A percentile compares a stretch with the other conserved stretches of the same genome.
phyloP scores from a whole-genome alignment of 352 stramenopile species.

The Pythium inflatum region DNA sequence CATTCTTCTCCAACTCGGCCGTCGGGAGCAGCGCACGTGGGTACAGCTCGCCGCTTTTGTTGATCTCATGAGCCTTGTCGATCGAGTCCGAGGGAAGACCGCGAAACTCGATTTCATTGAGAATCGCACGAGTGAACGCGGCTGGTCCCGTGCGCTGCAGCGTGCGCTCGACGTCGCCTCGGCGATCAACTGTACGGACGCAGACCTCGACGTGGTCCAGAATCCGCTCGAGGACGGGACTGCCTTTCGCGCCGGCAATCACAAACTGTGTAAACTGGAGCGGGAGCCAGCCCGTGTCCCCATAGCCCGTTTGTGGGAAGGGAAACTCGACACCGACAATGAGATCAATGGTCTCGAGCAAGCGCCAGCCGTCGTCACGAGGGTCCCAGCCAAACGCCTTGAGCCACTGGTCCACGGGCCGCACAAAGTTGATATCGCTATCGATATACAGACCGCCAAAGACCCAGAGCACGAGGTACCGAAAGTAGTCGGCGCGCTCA shows the following conservation, averaged over 20 bases:
- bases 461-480: too few species aligned
- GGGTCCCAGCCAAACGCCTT: too few species aligned
- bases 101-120: constrained; percentile 6
- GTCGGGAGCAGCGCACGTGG: constrained; percentile 9
- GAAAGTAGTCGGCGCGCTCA: too few species aligned
- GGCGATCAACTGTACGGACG: not conserved
- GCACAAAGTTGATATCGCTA: too few species aligned
- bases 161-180: constrained; percentile 13
- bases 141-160: constrained; percentile 21
- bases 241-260: constrained; percentile 16
- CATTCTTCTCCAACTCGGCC: constrained; percentile 17
- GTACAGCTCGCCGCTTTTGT: not conserved
- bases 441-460: too few species aligned
- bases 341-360: not conserved
- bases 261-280: constrained; percentile 26
- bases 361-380: not conserved
- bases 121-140: constrained; percentile 23
- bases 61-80: not conserved
- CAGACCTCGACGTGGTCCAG: constrained; percentile 14
- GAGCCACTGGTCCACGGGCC: too few species aligned
- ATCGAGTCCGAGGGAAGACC: not conserved
- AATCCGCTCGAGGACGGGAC: not conserved
- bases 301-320: constrained; percentile 4
- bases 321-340: constrained; percentile 24
- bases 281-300: constrained; percentile 8